Evolutionary conservation across 495 filamentous ascomycete species (phyloP), one percentile per base, ranked within the genome.

Genomic region (Penicillium simplicissimum): DNA sequence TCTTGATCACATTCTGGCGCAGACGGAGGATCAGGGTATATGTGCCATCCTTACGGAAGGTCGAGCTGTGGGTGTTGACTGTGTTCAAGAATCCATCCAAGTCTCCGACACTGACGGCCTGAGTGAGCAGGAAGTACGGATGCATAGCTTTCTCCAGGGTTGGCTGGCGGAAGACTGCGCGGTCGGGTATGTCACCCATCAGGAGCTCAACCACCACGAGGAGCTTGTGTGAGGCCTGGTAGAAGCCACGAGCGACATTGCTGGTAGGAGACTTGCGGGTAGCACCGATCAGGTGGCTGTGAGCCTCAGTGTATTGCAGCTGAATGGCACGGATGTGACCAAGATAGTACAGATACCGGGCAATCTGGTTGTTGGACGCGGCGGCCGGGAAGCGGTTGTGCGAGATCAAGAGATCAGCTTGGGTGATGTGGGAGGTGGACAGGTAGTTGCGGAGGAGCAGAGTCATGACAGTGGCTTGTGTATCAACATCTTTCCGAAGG

Each of bases 1-100:
- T 98, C 81, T 96, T 97, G 86, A 98, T 98, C 73, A 98, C 95
- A 76, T 98, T 98, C 73, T 98, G 95, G 55, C 95, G 87, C 40
- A 98, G 82, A 49, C 95, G 92, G 61, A 97, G 84, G 71, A 97
- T 94, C 53, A 98, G 83, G 8, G 93, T 96, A 76, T 98, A 98
- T 19, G 93, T 97, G 56, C 92, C 92, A 74, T 98, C 96, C 57
- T 88, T 88, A 51, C 90, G 86, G 87, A 98, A 98, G 15, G 88
- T 89, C 23, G 87, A 85, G 57, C 86, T 88, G 76, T 97, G 86
- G 19, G 85, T 84, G 62, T 88, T 87, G 58, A 97, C 90, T 62
- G 88, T 88, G 55, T 87, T 87, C 72, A 96, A 82, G 71, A 98
- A 98, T 36, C 91, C 91, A 71, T 96, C 91, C 58, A 98, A 79